Base-by-base conservation (phyloP, 2,329 filamentous ascomycete species). In the Aureobasidium pullulans region DNA sequence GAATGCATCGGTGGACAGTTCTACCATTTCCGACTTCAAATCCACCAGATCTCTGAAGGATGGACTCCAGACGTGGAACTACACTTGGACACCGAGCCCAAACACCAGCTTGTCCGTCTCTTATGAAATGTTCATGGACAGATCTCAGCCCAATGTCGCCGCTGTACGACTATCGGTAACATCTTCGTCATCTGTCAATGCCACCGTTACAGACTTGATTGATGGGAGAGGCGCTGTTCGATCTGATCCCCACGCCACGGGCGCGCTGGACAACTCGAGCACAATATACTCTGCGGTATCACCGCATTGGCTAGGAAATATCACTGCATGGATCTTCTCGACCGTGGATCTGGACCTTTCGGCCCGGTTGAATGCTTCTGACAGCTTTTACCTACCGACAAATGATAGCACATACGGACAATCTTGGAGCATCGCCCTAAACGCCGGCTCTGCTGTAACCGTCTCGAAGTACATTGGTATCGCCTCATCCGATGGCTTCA, bases 141-240 rank as follows among this genome's bases (percentile, higher is more conserved):
- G 86, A 69, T 71, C 86, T 50, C 72, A 81, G 57, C 75, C 86
- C 65, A 87, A 84, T 62, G 79, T 83, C 60, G 84, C 81, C 1
- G 79, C 81, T 19, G 79, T 89, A 3, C 79, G 81, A 61, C 69
- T 88, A 62, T 79, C 80, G 28, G 78, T 89, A 16, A 81, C 79
- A 1, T 72, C 86, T 1, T 77, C 77, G 0, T 69, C 68, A 7
- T 77, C 84, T 65, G 66, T 76, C 2, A 77, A 83, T 57, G 81
- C 80, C 2, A 83, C 80, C 0, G 76, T 89, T 2, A 83, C 83
- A 11, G 88, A 90, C 69, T 74, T 89, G 0, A 68, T 90, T 4
- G 84, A 90, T 64, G 87, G 87, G 0, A 79, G 81, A 63, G 81
- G 83, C 65, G 86, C 87, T n/a, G 81, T 86, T 8, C 79, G 86